phyloP scores from a whole-genome alignment of 1,284 basidiomycete genomes.

The Rhodotorula sp. region DNA sequence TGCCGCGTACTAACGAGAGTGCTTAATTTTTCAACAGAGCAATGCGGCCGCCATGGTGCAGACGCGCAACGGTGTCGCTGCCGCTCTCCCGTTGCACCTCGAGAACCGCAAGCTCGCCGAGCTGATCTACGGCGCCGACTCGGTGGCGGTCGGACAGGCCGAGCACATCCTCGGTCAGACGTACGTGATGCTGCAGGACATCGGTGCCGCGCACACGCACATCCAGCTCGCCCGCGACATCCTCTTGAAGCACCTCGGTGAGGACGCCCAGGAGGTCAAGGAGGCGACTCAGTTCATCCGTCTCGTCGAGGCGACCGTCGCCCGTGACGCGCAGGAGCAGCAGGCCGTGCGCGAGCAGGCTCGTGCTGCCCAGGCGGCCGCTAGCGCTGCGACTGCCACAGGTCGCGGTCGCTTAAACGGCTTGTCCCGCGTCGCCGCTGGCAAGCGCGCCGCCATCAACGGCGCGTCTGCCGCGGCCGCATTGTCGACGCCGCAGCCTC shows the following conservation, averaged over 20 bases:
- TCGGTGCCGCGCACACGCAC: constrained; percentile 49
- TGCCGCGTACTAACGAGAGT: background rate
- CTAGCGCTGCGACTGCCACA: background rate
- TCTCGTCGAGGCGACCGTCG: constrained; percentile 46
- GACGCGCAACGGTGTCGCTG: constrained; percentile 7
- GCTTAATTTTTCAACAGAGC: constrained; percentile 22
- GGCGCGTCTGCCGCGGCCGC: background rate
- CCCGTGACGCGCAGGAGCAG: constrained; percentile 47
- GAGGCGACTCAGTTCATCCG: constrained; percentile 43
- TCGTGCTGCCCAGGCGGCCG: constrained; percentile 49
- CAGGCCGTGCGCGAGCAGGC: constrained; percentile 47
- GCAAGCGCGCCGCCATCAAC: constrained; percentile 10
- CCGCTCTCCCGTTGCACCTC: constrained; percentile 16
- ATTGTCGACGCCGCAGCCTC: background rate
- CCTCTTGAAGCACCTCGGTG: constrained; percentile 50
- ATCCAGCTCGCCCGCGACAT: constrained; percentile 50
- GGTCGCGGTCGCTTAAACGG: constrained; percentile 27
- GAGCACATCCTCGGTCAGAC: constrained; percentile 50
- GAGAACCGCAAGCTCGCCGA: constrained; percentile 30
- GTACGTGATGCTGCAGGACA: constrained; percentile 47
- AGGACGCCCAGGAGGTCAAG: constrained; percentile 51
- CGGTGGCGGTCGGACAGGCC: constrained; percentile 51
- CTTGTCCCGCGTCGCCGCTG: constrained; percentile 17
- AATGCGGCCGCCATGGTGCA: constrained; percentile 35
- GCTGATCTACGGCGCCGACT: constrained; percentile 29